Percentiles rank a stretch among this genome's conserved stretches.
Evolutionary conservation across 768 basidiomycete species (phyloP).

Genomic region (Coprinopsis marcescibilis): DNA sequence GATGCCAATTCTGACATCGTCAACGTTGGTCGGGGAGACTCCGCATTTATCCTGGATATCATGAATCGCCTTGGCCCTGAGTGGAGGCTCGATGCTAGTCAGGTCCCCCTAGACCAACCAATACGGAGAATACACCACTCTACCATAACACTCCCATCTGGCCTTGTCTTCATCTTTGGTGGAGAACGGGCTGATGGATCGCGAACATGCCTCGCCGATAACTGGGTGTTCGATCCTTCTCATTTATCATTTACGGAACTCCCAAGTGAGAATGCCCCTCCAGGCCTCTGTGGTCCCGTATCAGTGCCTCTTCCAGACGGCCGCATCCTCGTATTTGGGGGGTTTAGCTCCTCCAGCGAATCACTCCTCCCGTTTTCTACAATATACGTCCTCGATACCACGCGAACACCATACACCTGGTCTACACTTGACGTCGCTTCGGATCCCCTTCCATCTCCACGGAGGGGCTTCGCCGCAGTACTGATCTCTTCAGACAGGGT

Average conservation of each 20-base stretch:
- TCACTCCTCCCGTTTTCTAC: constrained; percentile 49
- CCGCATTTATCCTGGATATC: constrained; percentile 52
- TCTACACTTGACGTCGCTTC: constrained; percentile 30
- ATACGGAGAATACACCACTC: constrained; percentile 74
- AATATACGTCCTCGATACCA: constrained; percentile 62
- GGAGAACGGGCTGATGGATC: constrained; percentile 84
- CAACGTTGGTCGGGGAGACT: constrained; percentile 49
- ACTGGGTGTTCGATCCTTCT: constrained; percentile 55
- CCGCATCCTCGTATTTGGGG: constrained; percentile 69
- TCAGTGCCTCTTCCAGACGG: constrained; percentile 68
- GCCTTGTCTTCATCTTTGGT: constrained; percentile 66
- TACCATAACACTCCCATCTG: constrained; percentile 39
- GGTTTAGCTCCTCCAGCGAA: constrained; percentile 45
- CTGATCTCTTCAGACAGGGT: constrained; percentile 47
- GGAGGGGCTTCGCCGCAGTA: constrained; percentile 57
- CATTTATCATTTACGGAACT: constrained; percentile 48
- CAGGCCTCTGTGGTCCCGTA: constrained; percentile 67
- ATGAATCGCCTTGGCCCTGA: constrained; percentile 28
- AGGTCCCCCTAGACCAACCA: constrained; percentile 61
- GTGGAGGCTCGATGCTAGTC: constrained; percentile 42
- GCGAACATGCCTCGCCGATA: constrained; percentile 50
- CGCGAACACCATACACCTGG: constrained; percentile 45
- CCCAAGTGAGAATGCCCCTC: constrained; percentile 51
- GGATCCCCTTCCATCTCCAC: constrained; percentile 44
- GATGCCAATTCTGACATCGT: constrained; percentile 51